Evolutionary conservation across 371 early-diverging fungal genomes (phyloP), one percentile per base, ranked within the genome.

Genomic region (Massospora cicadina): DNA sequence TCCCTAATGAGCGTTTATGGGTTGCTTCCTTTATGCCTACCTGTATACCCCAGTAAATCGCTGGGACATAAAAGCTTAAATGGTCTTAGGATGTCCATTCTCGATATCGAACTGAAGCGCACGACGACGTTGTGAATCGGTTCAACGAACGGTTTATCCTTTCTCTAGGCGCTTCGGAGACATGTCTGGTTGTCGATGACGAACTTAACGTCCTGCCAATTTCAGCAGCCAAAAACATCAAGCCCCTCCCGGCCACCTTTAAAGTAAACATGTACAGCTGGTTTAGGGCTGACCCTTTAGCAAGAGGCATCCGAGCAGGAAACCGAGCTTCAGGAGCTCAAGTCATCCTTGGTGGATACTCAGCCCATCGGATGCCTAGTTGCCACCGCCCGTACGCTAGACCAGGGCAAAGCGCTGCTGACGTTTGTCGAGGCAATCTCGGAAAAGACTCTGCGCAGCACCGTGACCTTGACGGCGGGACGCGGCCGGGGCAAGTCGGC

Each of bases 401-500:
- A 99, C 72, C 98, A 98, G 67, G 94, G 93, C 5, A 91, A 91
- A 73, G 93, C 93, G 1, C 71, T 98, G 1, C 81, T 95, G 75
- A 91, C 93, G 24, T 94, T 98, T 71, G 85, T 93, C 43, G 96
- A 95, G 65, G 89, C 89, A 2, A 93, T 95, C 62, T 84, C 92
- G 0, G 95, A 93, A 69, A 95, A 96, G 71, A 86, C 88, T 0
- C 79, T 95, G 54, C 85, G 90, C 55, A 84, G 86, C 53, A 95
- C 95, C 0, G 92, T 95, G 29, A 80, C 93, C 0, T 78, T 99
- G 71, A 98, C 98, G 1, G 98, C 99, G 27, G 83, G 89, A 31
- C 91, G 99, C 81, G 99, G 99, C 72, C 87, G 99, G 68, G 99
- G 99, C 73, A 99, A 99, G 77, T 98, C 98, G 13, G 99, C 99